Base-by-base conservation (phyloP, 1,284 basidiomycete genomes). In the Ganoderma lingzhi region DNA sequence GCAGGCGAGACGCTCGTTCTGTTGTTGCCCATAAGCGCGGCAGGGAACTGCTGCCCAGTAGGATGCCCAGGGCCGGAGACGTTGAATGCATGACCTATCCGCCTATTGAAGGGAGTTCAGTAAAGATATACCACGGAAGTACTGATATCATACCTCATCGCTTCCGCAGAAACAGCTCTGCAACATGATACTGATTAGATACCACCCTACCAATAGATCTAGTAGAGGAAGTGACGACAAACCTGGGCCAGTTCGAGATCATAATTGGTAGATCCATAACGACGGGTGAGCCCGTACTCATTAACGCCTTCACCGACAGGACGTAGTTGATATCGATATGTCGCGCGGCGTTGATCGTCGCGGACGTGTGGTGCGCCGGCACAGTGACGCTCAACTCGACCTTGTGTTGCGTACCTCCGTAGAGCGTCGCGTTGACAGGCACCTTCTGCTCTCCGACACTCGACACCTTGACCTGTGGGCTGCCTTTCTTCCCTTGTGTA, bases 281-380 rank as follows among this genome's bases (percentile, higher is more conserved):
- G 12, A 95, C 77, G 68, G 89, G 88, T 66, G 88, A 84, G 6
- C 89, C 89, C 6, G 87, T 86, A 28, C 90, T 92, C 80, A 94
- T 86, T 58, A 93, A 84, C 3, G 94, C 94, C 79, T 90, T 93
- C 66, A 95, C 90, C 51, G 84, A 85, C 58, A 96, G 83, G 62
- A 89, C 85, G 79, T 96, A 96, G 1, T 88, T 91, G 64, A 96
- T 90, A 77, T 95, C 93, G 67, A 96, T 92, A 74, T 93, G 89
- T 71, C 92, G 84, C 9, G 93, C 95, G 19, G 91, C 86, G 64
- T 88, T 92, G 70, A 95, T 83, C 2, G 93, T 92, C 19, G 93
- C 90, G 23, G 91, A 91, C 6, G 90, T 92, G 74, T 93, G 92
- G 37, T 89, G 88, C 10, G 86, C 82, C 0, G 92, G 90, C 56